Evolutionary conservation across 768 basidiomycete genomes (phyloP).

Genomic region (Crepidotus variabilis): DNA sequence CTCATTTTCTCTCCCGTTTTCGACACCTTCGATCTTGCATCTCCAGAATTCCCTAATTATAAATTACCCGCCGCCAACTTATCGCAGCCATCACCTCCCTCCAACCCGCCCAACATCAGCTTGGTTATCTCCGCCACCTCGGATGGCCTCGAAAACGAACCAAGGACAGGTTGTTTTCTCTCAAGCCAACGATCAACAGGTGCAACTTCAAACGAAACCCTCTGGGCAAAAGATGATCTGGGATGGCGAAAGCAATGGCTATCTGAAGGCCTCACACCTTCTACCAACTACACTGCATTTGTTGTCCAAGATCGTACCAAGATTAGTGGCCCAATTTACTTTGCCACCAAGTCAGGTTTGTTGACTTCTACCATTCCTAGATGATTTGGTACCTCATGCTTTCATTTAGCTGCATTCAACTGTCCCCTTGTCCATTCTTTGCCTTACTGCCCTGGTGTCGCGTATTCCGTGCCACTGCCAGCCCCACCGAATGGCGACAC

Average conservation of each 20-base stretch:
- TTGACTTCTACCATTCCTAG: constrained; percentile 1
- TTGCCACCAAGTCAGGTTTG: constrained; percentile 73
- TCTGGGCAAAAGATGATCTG: constrained; percentile 52
- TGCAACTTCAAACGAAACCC: constrained; percentile 35
- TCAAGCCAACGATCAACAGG: constrained; percentile 32
- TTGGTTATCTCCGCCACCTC: constrained; percentile 54
- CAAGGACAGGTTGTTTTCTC: constrained; percentile 62
- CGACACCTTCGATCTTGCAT: constrained; percentile 18
- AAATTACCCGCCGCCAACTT: constrained; percentile 60
- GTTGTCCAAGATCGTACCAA: constrained; percentile 51
- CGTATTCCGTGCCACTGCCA: constrained; percentile 69
- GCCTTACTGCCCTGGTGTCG: constrained; percentile 68
- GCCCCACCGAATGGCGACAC: constrained; percentile 37
- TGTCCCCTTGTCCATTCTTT: constrained; percentile 71
- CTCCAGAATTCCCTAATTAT: constrained; percentile 71
- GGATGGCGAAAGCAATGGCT: constrained; percentile 75
- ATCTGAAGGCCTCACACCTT: constrained; percentile 50
- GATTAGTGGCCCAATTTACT: constrained; percentile 66
- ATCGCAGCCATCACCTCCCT: constrained; percentile 36
- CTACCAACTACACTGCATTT: constrained; percentile 79
- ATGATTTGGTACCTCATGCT: not conserved
- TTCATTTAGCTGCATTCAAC: constrained; percentile 51
- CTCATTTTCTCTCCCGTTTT: constrained; percentile 68
- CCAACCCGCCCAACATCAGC: constrained; percentile 45
- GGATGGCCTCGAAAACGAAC: constrained; percentile 33